phyloP scores from a whole-genome alignment of 2,329 filamentous ascomycete genomes.

The Clonostachys rhizophaga region DNA sequence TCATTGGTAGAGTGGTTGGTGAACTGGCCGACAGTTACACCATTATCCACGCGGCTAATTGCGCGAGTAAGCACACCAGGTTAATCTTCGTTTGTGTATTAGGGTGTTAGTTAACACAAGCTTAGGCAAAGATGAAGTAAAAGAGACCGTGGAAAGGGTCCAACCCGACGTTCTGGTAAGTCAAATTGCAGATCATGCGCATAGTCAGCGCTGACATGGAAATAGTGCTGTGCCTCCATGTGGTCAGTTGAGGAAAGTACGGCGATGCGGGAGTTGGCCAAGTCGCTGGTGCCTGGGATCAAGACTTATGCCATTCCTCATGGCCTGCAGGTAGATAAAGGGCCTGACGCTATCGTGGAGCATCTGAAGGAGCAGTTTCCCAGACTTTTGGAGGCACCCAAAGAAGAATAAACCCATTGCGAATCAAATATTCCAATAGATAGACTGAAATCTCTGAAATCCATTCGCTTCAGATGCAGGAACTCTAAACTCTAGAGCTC shows the following conservation, averaged over 20 bases:
- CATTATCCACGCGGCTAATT: constrained; percentile 59
- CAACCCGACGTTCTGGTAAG: constrained; percentile 20
- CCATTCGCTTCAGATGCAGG: too few species aligned
- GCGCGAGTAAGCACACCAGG: constrained; percentile 41
- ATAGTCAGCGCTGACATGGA: background rate
- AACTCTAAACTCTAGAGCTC: background rate
- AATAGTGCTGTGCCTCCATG: constrained; percentile 56
- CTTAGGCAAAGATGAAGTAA: constrained; percentile 50
- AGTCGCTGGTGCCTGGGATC: constrained; percentile 35
- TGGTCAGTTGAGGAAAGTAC: constrained; percentile 40
- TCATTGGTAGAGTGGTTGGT: constrained; percentile 58
- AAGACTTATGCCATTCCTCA: constrained; percentile 48
- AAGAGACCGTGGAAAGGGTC: constrained; percentile 37
- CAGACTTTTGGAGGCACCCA: constrained; percentile 8
- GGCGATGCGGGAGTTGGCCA: constrained; percentile 37
- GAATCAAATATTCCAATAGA: too few species aligned
- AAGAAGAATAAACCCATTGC: too few species aligned
- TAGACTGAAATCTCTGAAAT: too few species aligned
- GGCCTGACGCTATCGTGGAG: constrained; percentile 50
- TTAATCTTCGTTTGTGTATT: constrained; percentile 1
- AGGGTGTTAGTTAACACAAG: background rate
- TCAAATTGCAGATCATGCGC: background rate
- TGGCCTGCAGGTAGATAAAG: constrained; percentile 45
- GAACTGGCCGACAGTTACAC: constrained; percentile 58
- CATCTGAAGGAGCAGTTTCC: constrained; percentile 38